Evolutionary conservation across 768 basidiomycete genomes (phyloP), one percentile per base, ranked within the genome.

Genomic region (Tylopilus sp.): DNA sequence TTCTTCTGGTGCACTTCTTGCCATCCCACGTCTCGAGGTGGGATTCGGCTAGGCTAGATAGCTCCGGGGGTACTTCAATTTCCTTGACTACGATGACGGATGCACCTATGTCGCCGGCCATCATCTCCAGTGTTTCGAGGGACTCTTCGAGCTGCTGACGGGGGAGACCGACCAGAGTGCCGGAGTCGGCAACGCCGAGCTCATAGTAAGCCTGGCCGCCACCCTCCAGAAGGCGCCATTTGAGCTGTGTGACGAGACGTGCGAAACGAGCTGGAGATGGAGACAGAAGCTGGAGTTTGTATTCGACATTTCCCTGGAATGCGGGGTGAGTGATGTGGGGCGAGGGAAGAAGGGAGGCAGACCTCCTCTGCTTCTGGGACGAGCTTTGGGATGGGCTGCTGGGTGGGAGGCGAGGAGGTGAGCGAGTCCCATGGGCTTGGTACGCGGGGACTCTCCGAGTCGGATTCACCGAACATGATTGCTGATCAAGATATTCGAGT

Each of bases 101-200:
- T 0, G 91, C 95, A 1, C 92, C 93, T 36, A 98, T 87, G 64
- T 95, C 93, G 22, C 86, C 83, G 0, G 94, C 93, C 95, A 98
- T 98, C 75, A 82, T 83, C 65, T 90, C 90, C 13, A 98, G 80
- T 0, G 94, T 95, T 60, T 85, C 83, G 35, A 98, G 71, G 3
- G 88, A 91, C 58, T 79, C 79, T 51, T 89, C 87, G 57, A 98
- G 81, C 66, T 95, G 87, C 3, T 70, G 68, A 55, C 80, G 74
- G 3, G 79, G 74, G 6, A 98, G 79, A 2, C 95, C 95, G 45
- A 97, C 79, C 25, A 97, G 82, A 4, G 83, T 80, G 2, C 95
- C 95, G 1, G 88, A 87, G 65, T 98, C 95, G 21, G 88, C 85
- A 1, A 98, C 87, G 1, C 82, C 83, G 11, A 86, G 77, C 55